Conservation (phyloP, 1,139 yeast species). For the Casaregolazyma suthepensis region DNA sequence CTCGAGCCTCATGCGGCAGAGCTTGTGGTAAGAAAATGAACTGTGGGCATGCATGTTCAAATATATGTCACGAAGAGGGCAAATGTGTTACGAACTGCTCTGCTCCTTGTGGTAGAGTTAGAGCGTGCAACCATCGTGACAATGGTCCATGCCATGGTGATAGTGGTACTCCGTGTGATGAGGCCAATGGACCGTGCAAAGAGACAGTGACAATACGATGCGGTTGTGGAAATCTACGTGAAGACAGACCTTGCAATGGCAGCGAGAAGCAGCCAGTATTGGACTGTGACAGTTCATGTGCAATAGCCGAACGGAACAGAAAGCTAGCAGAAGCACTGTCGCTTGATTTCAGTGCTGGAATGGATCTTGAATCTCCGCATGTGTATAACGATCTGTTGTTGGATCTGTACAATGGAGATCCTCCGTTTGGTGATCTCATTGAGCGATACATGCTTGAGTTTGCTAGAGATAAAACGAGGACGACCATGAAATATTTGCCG, state of each 20-base stretch:
- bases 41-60: constrained; percentile 73
- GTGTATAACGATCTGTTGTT: constrained; percentile 24
- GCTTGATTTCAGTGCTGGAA: constrained; percentile 22
- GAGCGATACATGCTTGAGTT: constrained; percentile 51
- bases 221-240: constrained; percentile 53
- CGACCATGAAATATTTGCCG: constrained; percentile 57
- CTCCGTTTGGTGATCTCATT: constrained; percentile 37
- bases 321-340: constrained; percentile 60
- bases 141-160: constrained; percentile 57
- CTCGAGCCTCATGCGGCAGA: constrained; percentile 64
- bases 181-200: constrained; percentile 41
- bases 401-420: constrained; percentile 28
- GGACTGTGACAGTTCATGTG: constrained; percentile 71
- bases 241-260: constrained; percentile 23
- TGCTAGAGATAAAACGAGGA: constrained; percentile 34
- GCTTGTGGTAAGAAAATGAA: constrained; percentile 50
- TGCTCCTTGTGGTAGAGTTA: constrained; percentile 49
- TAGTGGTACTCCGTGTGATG: constrained; percentile 40
- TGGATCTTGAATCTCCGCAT: constrained; percentile 12
- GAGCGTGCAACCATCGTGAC: constrained; percentile 68
- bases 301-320: constrained; percentile 50
- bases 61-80: constrained; percentile 46
- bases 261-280: constrained; percentile 23
- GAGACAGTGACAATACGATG: constrained; percentile 50
- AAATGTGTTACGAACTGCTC: constrained; percentile 35